Base-by-base conservation (phyloP, 1,284 basidiomycete genomes). In the Tilletia walkeri region DNA sequence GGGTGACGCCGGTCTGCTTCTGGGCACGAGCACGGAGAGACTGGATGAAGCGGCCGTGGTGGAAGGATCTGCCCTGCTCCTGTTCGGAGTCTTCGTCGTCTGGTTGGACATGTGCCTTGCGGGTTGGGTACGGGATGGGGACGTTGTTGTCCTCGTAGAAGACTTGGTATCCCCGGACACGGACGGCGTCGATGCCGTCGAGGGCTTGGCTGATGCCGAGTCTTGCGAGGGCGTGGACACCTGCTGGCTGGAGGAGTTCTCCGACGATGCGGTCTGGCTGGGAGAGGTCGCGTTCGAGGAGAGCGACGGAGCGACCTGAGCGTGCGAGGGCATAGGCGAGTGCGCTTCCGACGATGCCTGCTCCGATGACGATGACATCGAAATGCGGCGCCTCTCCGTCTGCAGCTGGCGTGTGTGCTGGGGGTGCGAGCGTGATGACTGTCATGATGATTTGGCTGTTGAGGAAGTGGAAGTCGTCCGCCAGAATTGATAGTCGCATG, bases 211-310 rank as follows among this genome's bases (percentile, higher is more conserved):
- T 81, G 78, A 99, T 85, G 1, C 94, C 95, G 20, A 99, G 88
- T 69, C 88, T 85, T 72, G 89, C 85, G 65, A 99, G 86, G 0
- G 93, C 90, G 3, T 87, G 86, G 24, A 95, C 90, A 4, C 96
- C 96, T 0, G 92, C 95, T 0, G 96, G 96, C 81, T 99, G 95
- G 24, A 99, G 86, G 1, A 99, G 89, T 85, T 99, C 96, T 48
- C 96, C 95, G 49, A 99, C 95, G 78, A 99, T 98, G 34, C 95
- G 89, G 87, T 98, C 94, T 0, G 96, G 95, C 84, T 95, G 91
- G 0, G 90, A 87, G 12, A 98, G 87, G 50, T 95, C 95, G 65
- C 63, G 94, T 72, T 84, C 83, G 47, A 84, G 68, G 1, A 84
- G 70, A 9, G 79, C 77, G 6, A 84, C 79, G 89, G 85, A 96